These are phyloP conservation scores for Sphaerulina vaccinii DNA, from an alignment of 2,329 filamentous ascomycete genomes.

Conservation along the genomic window DNA sequence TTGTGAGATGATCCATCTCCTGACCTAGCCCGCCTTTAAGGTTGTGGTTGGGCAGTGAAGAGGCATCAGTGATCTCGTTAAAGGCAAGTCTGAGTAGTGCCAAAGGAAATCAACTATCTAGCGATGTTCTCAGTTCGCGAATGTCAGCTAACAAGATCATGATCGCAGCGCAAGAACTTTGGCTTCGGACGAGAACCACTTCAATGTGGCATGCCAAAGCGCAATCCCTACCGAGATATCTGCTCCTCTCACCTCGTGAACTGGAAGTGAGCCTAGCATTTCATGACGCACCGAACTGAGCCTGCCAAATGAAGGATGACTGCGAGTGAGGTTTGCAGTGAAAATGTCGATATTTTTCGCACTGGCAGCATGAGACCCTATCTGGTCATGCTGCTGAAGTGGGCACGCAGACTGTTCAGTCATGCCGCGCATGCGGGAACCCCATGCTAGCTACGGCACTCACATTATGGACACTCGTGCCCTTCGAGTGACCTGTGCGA, in stretches of 20 bases:
- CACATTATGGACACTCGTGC: neutral
- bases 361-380: too few relatives aligned
- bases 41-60: conserved; percentile 29
- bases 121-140: neutral
- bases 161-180: neutral
- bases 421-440: neutral
- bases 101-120: neutral
- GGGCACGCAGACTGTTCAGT: neutral
- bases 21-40: conserved; percentile 28
- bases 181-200: too few relatives aligned
- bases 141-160: neutral
- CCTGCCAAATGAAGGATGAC: too few relatives aligned
- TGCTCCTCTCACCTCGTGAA: too few relatives aligned
- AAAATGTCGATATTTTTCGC: too few relatives aligned
- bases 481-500: neutral
- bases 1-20: conserved; percentile 27
- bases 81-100: conserved; percentile 35
- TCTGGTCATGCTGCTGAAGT: too few relatives aligned
- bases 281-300: too few relatives aligned
- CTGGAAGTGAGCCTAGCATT: too few relatives aligned
- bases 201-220: too few relatives aligned
- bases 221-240: too few relatives aligned
- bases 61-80: conserved; percentile 28
- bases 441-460: neutral
- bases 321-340: too few relatives aligned